Conservation (phyloP, 305 asterid species). For the Solanum chacoense region DNA sequence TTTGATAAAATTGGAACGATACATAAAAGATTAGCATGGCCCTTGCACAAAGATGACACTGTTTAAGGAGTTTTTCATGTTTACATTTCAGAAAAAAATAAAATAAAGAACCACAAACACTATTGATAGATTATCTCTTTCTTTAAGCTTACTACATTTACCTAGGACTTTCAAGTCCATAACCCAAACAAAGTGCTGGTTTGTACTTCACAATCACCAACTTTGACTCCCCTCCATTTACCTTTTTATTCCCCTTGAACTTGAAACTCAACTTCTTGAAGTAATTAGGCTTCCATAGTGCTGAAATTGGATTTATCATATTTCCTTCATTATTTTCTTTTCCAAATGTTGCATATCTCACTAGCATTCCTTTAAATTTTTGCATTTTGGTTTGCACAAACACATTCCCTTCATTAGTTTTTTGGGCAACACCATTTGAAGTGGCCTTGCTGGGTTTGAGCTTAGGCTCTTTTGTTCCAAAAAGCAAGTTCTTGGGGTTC, state of each 20-base stretch:
- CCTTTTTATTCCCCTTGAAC: slow-evolving; percentile 32
- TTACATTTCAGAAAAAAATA: background rate
- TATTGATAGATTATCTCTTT: background rate
- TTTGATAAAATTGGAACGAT: slow-evolving; percentile 28
- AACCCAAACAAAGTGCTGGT: slow-evolving; percentile 38
- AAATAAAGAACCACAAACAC: background rate
- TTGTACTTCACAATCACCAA: slow-evolving; percentile 31
- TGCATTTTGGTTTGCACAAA: slow-evolving; percentile 22
- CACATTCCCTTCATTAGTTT: background rate
- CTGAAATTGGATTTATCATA: slow-evolving; percentile 15
- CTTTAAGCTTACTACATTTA: slow-evolving; percentile 3
- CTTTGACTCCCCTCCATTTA: slow-evolving; percentile 14
- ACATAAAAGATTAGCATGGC: slow-evolving; percentile 34
- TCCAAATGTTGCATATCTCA: slow-evolving; percentile 46
- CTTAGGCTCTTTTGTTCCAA: slow-evolving; percentile 14
- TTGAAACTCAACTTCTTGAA: slow-evolving; percentile 43
- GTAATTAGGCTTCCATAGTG: slow-evolving; percentile 19
- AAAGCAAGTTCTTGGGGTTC: slow-evolving; percentile 20
- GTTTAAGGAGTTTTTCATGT: background rate
- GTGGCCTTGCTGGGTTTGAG: background rate
- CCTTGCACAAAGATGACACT: slow-evolving; percentile 30
- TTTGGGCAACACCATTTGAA: slow-evolving; percentile 2
- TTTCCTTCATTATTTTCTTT: slow-evolving; percentile 21
- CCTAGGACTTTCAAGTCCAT: slow-evolving; percentile 31
- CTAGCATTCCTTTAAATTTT: slow-evolving; percentile 38